Percentiles rank a stretch among this genome's conserved stretches.
Conservation (phyloP, 2,329 filamentous ascomycete species). For the Sarocladiaceae sp. region DNA sequence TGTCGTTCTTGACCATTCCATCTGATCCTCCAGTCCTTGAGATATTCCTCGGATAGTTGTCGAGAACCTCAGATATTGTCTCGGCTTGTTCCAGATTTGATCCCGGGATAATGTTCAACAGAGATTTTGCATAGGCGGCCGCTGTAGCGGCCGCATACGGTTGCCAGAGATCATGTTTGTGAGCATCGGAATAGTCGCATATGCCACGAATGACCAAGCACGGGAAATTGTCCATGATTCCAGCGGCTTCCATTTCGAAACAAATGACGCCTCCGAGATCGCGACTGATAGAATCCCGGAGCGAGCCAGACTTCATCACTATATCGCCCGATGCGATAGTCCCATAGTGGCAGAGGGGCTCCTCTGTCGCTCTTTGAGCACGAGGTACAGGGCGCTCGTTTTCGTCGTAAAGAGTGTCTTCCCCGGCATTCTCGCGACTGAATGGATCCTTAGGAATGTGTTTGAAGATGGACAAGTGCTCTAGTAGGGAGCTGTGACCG, state of each 20-base stretch:
- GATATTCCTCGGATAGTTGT: too few relatives aligned
- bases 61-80: too few relatives aligned
- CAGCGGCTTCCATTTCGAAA: conserved; percentile 25
- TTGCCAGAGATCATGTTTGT: conserved; percentile 31
- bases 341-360: conserved; percentile 12
- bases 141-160: conserved; percentile 27
- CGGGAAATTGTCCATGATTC: conserved; percentile 18
- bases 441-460: too few relatives aligned
- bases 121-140: conserved; percentile 20
- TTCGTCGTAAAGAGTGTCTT: neutral
- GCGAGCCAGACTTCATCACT: conserved; percentile 10
- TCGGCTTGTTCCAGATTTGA: too few relatives aligned
- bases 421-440: too few relatives aligned
- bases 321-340: conserved; percentile 10
- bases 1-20: too few relatives aligned
- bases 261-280: conserved; percentile 14
- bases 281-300: conserved; percentile 8
- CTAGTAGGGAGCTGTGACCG: neutral
- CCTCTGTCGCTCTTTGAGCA: too few relatives aligned
- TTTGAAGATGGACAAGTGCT: too few relatives aligned
- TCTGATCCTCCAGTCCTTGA: too few relatives aligned
- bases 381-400: neutral
- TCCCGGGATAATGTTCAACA: too few relatives aligned
- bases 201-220: conserved; percentile 30
- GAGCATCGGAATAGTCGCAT: conserved; percentile 31